These are phyloP conservation scores for Trematosphaeria pertusa DNA, from an alignment of 2,329 filamentous ascomycete genomes.

Conservation along the genomic window DNA sequence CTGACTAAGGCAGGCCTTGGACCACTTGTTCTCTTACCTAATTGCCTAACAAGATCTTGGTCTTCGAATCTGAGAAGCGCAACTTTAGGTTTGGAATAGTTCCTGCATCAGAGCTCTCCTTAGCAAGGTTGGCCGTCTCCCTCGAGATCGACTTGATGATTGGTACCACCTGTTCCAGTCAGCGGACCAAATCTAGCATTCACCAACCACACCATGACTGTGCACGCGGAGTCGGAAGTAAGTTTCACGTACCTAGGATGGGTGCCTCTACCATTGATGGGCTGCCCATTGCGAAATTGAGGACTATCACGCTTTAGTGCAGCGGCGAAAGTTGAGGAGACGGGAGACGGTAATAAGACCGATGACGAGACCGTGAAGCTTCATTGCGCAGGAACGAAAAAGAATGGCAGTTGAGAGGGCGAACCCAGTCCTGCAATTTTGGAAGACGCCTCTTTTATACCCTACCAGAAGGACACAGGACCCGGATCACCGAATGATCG, in stretches of 20 bases:
- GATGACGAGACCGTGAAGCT: slow-evolving; percentile 23
- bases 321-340: slow-evolving; percentile 24
- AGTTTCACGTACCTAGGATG: slow-evolving; percentile 63
- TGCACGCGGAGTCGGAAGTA: no score
- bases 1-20: slow-evolving; percentile 67
- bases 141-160: slow-evolving; percentile 66
- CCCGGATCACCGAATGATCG: no score
- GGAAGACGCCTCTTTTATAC: no score
- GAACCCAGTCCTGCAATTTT: no score
- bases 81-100: slow-evolving; percentile 71
- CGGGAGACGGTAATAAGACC: slow-evolving; percentile 23
- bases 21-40: slow-evolving; percentile 72
- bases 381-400: slow-evolving; percentile 23
- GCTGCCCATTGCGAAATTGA: slow-evolving; percentile 61
- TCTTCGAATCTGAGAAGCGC: slow-evolving; percentile 73
- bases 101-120: slow-evolving; percentile 68
- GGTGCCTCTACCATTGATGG: slow-evolving; percentile 64
- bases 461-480: no score
- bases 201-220: no score
- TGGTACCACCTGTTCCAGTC: slow-evolving; percentile 64
- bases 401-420: no score
- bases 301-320: slow-evolving; percentile 36
- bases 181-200: no score
- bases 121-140: slow-evolving; percentile 69
- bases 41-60: slow-evolving; percentile 66